phyloP scores from a whole-genome alignment of 2,329 filamentous ascomycete genomes.

The Cercospora canescens region DNA sequence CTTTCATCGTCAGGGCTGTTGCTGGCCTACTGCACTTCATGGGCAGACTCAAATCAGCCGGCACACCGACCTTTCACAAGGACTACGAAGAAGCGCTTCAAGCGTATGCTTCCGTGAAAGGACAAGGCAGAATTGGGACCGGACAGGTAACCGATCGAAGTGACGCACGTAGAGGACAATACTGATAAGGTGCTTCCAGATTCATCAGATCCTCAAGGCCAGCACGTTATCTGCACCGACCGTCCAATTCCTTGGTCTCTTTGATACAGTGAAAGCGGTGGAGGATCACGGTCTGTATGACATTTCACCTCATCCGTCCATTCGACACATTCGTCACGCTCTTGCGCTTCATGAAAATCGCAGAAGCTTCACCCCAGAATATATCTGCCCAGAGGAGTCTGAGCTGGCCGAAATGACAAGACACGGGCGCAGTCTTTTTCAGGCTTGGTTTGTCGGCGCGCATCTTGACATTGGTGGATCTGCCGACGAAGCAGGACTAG shows the following conservation, averaged over 20 bases:
- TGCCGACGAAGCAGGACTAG: conserved; percentile 39
- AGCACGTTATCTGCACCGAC: conserved; percentile 30
- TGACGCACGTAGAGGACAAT: too few relatives aligned
- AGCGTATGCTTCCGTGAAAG: conserved; percentile 10
- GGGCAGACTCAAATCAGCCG: conserved; percentile 30
- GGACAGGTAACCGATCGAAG: too few relatives aligned
- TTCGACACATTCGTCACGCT: conserved; percentile 40
- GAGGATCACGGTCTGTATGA: conserved; percentile 32
- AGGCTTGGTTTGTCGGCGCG: conserved; percentile 45
- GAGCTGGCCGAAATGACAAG: conserved; percentile 16
- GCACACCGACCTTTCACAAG: conserved; percentile 28
- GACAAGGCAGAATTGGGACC: neutral
- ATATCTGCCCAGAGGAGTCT: conserved; percentile 26
- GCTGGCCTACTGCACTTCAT: conserved; percentile 42
- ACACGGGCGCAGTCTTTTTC: conserved; percentile 32
- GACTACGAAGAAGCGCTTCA: conserved; percentile 33
- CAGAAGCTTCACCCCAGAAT: conserved; percentile 31
- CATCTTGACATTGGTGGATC: conserved; percentile 43
- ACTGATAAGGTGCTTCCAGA: neutral
- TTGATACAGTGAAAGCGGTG: conserved; percentile 40
- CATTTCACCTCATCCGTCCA: conserved; percentile 37
- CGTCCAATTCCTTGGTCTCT: conserved; percentile 42
- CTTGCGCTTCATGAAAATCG: conserved; percentile 43
- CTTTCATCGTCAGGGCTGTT: conserved; percentile 43
- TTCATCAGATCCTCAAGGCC: conserved; percentile 6